Conservation (phyloP, 2,329 filamentous ascomycete species). For the Fusarium palustre region DNA sequence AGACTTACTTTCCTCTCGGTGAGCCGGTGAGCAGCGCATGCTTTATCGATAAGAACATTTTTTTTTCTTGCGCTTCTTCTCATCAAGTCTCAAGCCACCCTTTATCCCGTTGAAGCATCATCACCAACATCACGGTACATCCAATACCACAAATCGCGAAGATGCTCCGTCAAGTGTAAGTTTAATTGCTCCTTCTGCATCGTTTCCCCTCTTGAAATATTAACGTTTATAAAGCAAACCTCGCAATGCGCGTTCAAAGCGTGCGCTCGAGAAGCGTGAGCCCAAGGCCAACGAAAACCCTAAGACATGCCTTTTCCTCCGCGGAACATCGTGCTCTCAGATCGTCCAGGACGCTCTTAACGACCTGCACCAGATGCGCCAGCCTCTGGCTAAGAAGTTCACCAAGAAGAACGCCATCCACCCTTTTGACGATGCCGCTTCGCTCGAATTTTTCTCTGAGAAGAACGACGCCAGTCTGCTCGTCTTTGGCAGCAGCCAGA, state of each 20-base stretch:
- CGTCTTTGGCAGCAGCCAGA: slow-evolving; percentile 85
- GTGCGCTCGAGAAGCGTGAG: slow-evolving; percentile 91
- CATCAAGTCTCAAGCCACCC: slow-evolving; percentile 23
- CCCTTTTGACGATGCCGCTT: slow-evolving; percentile 90
- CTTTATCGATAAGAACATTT: slow-evolving; percentile 53
- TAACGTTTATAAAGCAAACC: slow-evolving; percentile 61
- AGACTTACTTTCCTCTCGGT: slow-evolving; percentile 14
- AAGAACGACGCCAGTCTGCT: slow-evolving; percentile 95
- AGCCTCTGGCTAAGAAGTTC: slow-evolving; percentile 88
- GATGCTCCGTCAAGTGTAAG: slow-evolving; percentile 65
- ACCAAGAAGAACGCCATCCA: slow-evolving; percentile 97
- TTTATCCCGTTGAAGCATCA: slow-evolving; percentile 21
- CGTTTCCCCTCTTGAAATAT: not conserved
- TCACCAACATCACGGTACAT: slow-evolving; percentile 25
- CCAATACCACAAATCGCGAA: slow-evolving; percentile 38
- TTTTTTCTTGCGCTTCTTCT: slow-evolving; percentile 46
- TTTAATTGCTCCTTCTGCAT: not conserved
- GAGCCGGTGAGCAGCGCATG: slow-evolving; percentile 15
- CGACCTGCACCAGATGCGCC: slow-evolving; percentile 86
- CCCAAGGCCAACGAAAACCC: slow-evolving; percentile 91
- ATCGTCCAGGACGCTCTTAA: slow-evolving; percentile 84
- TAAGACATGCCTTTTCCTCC: slow-evolving; percentile 89
- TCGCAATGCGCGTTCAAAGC: slow-evolving; percentile 87
- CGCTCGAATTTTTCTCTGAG: slow-evolving; percentile 92
- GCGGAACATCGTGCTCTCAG: slow-evolving; percentile 86